These are phyloP conservation scores for Naganishia vaughanmartiniae DNA, from an alignment of 768 basidiomycete species.

Conservation along the genomic window DNA sequence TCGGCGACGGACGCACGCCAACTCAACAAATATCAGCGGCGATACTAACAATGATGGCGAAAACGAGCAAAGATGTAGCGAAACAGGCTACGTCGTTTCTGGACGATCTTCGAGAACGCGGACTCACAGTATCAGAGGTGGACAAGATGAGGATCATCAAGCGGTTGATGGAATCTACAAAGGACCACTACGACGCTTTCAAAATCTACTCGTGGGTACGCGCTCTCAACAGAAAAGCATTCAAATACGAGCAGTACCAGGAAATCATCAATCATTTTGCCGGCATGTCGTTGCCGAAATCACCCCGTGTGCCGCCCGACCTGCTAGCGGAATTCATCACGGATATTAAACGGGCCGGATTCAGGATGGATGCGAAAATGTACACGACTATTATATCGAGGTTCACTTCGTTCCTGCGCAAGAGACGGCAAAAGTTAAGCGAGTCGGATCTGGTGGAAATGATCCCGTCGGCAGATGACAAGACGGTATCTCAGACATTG, in stretches of 20 bases:
- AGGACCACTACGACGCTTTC: conserved; percentile 63
- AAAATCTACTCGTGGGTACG: conserved; percentile 59
- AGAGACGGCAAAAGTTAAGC: conserved; percentile 15
- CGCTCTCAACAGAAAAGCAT: conserved; percentile 39
- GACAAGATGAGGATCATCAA: conserved; percentile 61
- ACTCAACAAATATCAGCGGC: conserved; percentile 9
- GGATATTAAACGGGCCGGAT: conserved; percentile 72
- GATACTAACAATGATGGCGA: conserved; percentile 16
- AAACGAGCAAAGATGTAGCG: conserved; percentile 2
- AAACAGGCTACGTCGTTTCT: conserved; percentile 55
- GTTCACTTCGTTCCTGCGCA: conserved; percentile 28
- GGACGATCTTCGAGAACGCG: conserved; percentile 64
- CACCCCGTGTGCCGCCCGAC: conserved; percentile 55
- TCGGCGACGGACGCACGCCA: background rate
- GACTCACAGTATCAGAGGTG: conserved; percentile 57
- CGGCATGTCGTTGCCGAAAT: conserved; percentile 59
- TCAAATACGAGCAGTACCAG: conserved; percentile 62
- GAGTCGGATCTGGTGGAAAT: conserved; percentile 15
- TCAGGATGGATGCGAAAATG: conserved; percentile 60
- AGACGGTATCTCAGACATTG: conserved; percentile 35
- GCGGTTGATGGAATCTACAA: conserved; percentile 65
- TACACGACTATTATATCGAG: conserved; percentile 66
- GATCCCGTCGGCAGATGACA: conserved; percentile 7
- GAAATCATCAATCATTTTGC: conserved; percentile 67
- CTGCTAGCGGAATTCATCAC: conserved; percentile 72